Base-by-base conservation (phyloP, 805 yeast genomes). In the Yarrowia yakushimensis region DNA sequence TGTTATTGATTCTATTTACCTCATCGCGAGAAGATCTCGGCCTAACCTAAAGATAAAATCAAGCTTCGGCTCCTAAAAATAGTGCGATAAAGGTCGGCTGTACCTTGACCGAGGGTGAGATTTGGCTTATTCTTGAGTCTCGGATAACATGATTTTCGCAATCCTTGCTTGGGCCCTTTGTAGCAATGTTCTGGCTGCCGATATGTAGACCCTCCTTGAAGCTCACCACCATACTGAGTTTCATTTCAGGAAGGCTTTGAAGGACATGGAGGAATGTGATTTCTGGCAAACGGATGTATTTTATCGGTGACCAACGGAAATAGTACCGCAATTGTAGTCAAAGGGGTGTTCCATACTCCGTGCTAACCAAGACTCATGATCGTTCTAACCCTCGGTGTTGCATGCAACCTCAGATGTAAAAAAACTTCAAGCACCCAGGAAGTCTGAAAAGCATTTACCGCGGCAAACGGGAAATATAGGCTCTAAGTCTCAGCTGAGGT, bases 41-140 rank as follows among this genome's bases (percentile, higher is more conserved):
- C 25, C 20, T 9, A 45, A 45, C 52, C 36, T 18, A 45, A 45
- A 11, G 13, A 4, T 20, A 20, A 8, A 30, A 45, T 45, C 52
- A 45, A 18, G 25, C 37, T 45, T 30, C 30, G 27, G 25, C 37
- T 45, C 28, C 30, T 17, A 45, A 43, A 43, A 27, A 45, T 45
- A 45, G 52, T 30, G 25, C 30, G 36, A 30, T 30, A 28, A 11
- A 20, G 20, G 23, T 45, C 52, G 52, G 52, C 52, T 45, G 36
- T 20, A 45, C 36, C 36, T 45, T 45, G 52, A 13, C 52, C 52
- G 52, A 45, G 52, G 52, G 13, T 36, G 41, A 18, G 20, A 23
- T 18, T 11, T 18, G 22, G 41, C 2, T 36, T 17, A 18, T 10
- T 36, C 17, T 22, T 22, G 15, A 9, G 15, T 18, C 42, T 10